Percentiles rank a stretch among this genome's conserved stretches.
These are phyloP conservation scores for Perilla frutescens DNA, from an alignment of 257 asterid species.

Conservation along the genomic window DNA sequence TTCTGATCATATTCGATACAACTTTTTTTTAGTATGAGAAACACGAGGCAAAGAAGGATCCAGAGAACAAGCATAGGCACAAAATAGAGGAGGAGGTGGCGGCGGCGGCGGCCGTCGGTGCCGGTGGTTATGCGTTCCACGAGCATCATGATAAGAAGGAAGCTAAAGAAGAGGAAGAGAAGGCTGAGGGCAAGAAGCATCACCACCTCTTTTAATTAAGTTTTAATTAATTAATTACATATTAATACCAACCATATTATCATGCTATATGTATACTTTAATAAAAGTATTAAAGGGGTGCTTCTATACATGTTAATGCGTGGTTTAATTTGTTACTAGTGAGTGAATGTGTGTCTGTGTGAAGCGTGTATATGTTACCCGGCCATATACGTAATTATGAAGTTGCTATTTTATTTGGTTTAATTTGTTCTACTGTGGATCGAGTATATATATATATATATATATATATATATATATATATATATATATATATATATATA, in stretches of 20 bases:
- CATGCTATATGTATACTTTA: too few relatives aligned
- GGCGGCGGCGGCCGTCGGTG: constrained; percentile 55
- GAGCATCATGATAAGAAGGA: constrained; percentile 81
- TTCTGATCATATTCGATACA: too few relatives aligned
- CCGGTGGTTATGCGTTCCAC: constrained; percentile 71
- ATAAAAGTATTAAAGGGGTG: too few relatives aligned
- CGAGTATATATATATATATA: too few relatives aligned
- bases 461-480: too few relatives aligned
- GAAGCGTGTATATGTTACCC: neutral
- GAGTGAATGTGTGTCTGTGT: neutral
- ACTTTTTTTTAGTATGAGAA: constrained; percentile 60
- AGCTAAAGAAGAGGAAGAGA: constrained; percentile 53
- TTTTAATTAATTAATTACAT: neutral
- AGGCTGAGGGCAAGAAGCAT: constrained; percentile 59
- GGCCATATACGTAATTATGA: neutral
- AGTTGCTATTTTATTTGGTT: neutral
- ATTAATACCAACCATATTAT: too few relatives aligned
- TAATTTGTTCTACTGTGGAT: too few relatives aligned
- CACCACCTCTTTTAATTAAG: constrained; percentile 52
- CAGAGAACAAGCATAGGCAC: constrained; percentile 66
- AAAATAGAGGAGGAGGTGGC: constrained; percentile 66
- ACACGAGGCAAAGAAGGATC: constrained; percentile 70
- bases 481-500: too few relatives aligned
- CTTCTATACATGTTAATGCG: neutral
- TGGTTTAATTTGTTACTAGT: neutral